phyloP scores from a whole-genome alignment of 179 eudicot genomes.

The Camellia oleifera region DNA sequence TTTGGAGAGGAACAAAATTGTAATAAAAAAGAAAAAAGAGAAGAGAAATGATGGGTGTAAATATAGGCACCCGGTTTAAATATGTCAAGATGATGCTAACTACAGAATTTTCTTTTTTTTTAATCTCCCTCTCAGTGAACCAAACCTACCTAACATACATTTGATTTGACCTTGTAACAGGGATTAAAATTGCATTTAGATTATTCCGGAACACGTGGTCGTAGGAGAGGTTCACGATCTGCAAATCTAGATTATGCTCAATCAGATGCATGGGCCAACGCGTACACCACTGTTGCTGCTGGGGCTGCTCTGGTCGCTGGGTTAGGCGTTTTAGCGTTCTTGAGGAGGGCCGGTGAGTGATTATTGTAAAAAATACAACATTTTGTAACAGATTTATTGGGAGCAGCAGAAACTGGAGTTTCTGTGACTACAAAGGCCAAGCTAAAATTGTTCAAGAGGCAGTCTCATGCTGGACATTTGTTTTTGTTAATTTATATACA shows the following conservation, averaged over 20 bases:
- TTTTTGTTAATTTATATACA: slow-evolving; percentile 14
- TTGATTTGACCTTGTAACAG: slow-evolving; percentile 27
- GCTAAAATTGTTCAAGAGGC: neutral
- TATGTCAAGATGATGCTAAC: no score
- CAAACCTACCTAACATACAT: no score
- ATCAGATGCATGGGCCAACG: slow-evolving; percentile 16
- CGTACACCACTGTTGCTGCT: slow-evolving; percentile 65
- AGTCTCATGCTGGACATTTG: neutral
- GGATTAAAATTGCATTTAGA: slow-evolving; percentile 72
- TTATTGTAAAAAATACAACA: neutral
- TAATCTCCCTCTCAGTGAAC: no score
- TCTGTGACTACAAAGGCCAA: neutral
- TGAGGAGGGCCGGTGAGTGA: slow-evolving; percentile 48
- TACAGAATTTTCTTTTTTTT: no score
- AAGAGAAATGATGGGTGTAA: no score
- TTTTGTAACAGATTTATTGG: neutral
- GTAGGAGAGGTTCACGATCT: slow-evolving; percentile 33
- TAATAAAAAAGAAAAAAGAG: no score
- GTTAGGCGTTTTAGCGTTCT: slow-evolving; percentile 63
- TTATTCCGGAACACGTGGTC: slow-evolving; percentile 44
- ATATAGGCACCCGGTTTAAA: no score
- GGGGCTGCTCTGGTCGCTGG: slow-evolving; percentile 83
- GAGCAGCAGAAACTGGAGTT: neutral
- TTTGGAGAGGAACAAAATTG: no score
- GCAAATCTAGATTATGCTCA: slow-evolving; percentile 45